A percentile compares a stretch with the other conserved stretches of the same genome.
Evolutionary conservation across 1,284 basidiomycete genomes (phyloP).

Genomic region (Cutaneotrichosporon sp.): DNA sequence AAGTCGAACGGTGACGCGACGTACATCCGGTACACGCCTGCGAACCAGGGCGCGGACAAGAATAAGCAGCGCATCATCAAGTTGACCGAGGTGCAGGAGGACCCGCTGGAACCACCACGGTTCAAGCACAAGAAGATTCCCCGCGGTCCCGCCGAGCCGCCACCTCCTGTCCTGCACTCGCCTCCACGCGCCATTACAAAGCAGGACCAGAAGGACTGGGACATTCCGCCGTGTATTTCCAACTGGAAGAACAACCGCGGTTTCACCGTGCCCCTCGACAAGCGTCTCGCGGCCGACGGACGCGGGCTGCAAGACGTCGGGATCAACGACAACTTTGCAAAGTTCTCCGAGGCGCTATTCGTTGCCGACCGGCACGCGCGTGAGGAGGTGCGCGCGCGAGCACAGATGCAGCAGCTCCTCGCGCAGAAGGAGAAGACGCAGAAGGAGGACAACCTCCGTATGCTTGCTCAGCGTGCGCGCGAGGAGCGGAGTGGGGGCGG

Average conservation of each 20-base stretch:
- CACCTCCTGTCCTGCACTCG: constrained; percentile 91
- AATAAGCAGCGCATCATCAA: constrained; percentile 95
- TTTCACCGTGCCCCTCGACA: constrained; percentile 97
- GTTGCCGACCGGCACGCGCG: constrained; percentile 97
- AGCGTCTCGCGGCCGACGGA: constrained; percentile 95
- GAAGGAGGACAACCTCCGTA: constrained; percentile 92
- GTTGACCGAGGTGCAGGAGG: constrained; percentile 95
- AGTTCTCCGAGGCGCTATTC: constrained; percentile 93
- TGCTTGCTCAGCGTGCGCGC: constrained; percentile 88
- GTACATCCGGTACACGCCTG: constrained; percentile 94
- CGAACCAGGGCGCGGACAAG: constrained; percentile 46
- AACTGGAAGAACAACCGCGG: constrained; percentile 99
- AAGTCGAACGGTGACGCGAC: constrained; percentile 74
- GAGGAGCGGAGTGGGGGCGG: constrained; percentile 75
- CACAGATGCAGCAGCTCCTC: constrained; percentile 96
- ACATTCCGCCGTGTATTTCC: constrained; percentile 98
- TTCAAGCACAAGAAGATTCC: constrained; percentile 99
- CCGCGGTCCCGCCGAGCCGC: constrained; percentile 87
- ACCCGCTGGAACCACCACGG: constrained; percentile 90
- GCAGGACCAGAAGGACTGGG: constrained; percentile 99
- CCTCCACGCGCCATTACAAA: constrained; percentile 94
- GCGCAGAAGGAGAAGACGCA: constrained; percentile 96
- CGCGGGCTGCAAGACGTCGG: constrained; percentile 95
- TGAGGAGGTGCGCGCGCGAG: constrained; percentile 92
- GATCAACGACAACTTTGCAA: constrained; percentile 99